These are phyloP conservation scores for Kernera saxatilis DNA, from an alignment of 345 rosid genomes.

Conservation along the genomic window DNA sequence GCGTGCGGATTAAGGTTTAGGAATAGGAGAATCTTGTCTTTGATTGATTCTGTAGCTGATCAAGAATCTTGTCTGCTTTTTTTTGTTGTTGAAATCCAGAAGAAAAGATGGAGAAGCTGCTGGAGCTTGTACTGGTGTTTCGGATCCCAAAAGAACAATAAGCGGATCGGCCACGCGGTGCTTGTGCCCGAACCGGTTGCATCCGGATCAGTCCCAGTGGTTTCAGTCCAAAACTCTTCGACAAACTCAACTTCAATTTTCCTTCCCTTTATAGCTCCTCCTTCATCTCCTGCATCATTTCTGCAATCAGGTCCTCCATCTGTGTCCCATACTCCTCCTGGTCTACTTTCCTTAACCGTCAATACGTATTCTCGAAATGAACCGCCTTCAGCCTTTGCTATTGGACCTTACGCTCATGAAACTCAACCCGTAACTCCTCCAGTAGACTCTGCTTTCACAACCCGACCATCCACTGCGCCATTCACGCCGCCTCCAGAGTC, in stretches of 20 bases:
- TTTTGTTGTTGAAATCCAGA: conserved; percentile 36
- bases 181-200: conserved; percentile 64
- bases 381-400: conserved; percentile 59
- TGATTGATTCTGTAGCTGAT: conserved; percentile 37
- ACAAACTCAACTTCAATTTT: conserved; percentile 40
- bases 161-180: conserved; percentile 79
- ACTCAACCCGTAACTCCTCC: conserved; percentile 96
- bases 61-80: neutral
- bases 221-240: conserved; percentile 33
- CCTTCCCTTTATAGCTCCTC: conserved; percentile 78
- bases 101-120: conserved; percentile 80
- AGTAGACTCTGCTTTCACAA: conserved; percentile 74
- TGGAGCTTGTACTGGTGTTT: conserved; percentile 80
- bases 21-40: too few species aligned
- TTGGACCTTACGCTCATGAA: conserved; percentile 93
- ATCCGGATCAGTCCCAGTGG: conserved; percentile 29
- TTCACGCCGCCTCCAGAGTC: conserved; percentile 80
- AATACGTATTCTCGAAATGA: conserved; percentile 60
- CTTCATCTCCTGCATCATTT: conserved; percentile 97
- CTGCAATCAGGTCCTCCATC: conserved; percentile 90
- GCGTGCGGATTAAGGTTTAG: too few species aligned
- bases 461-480: conserved; percentile 96
- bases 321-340: conserved; percentile 66
- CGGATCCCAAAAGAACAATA: conserved; percentile 62
- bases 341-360: conserved; percentile 43